Conservation (phyloP, 192 early-diverging fungal species). For the Coemansia sp. region DNA sequence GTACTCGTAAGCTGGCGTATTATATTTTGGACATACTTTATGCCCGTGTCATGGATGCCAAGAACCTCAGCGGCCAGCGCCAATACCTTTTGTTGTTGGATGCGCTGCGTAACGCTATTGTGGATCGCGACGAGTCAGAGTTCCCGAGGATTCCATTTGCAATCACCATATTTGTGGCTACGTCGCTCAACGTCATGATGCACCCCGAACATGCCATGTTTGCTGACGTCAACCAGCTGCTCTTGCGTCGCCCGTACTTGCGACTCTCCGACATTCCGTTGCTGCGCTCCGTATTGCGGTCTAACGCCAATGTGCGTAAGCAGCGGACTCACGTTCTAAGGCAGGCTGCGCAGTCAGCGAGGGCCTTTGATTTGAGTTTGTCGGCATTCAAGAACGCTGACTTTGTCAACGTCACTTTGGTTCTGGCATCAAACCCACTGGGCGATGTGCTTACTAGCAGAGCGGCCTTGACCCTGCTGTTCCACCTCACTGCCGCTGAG, state of each 20-base stretch:
- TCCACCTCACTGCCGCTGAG: slow-evolving; percentile 28
- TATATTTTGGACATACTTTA: slow-evolving; percentile 37
- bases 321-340: slow-evolving; percentile 36
- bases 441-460: slow-evolving; percentile 41
- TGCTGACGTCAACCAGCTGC: slow-evolving; percentile 25
- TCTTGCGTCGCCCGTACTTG: slow-evolving; percentile 37
- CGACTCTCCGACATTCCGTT: slow-evolving; percentile 33
- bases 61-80: slow-evolving; percentile 18
- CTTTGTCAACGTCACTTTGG: slow-evolving; percentile 26
- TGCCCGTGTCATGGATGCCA: slow-evolving; percentile 7
- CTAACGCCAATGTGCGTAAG: slow-evolving; percentile 2
- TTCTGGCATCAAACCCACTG: slow-evolving; percentile 35
- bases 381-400: slow-evolving; percentile 21
- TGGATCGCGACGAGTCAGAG: slow-evolving; percentile 3
- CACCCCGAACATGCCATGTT: slow-evolving; percentile 52
- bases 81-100: slow-evolving; percentile 44
- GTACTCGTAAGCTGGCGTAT: slow-evolving; percentile 43
- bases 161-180: slow-evolving; percentile 39
- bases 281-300: slow-evolving; percentile 21
- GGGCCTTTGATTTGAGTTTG: slow-evolving; percentile 26
- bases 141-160: slow-evolving; percentile 43
- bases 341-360: slow-evolving; percentile 37
- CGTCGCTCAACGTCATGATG: slow-evolving; percentile 32
- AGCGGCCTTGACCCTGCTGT: slow-evolving; percentile 36
- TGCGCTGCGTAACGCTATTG: slow-evolving; percentile 45